These are phyloP conservation scores for Picea sitchensis DNA, from an alignment of 75 land plant genomes.

Conservation along the genomic window DNA sequence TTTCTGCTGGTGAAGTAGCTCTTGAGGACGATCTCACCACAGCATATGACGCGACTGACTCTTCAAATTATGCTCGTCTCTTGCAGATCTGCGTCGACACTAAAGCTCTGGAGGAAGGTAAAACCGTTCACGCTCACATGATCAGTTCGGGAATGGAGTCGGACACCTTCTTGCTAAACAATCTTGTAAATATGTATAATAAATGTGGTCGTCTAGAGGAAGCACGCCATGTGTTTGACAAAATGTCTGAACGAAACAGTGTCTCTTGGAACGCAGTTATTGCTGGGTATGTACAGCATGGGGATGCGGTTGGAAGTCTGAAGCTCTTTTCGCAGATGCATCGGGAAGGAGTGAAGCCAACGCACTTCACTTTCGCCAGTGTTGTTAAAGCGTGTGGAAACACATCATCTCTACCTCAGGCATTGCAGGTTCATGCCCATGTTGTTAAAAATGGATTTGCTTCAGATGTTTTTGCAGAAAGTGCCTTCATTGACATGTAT, in stretches of 20 bases:
- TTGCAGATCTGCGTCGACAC: not conserved
- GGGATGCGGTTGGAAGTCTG: constrained; percentile 17
- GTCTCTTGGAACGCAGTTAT: constrained; percentile 63
- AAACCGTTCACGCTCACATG: not conserved
- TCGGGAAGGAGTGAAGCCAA: constrained; percentile 12
- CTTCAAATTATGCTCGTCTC: not conserved
- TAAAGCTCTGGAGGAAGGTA: not conserved
- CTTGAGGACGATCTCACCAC: too few relatives aligned
- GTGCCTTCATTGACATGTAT: constrained; percentile 33
- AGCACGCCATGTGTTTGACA: constrained; percentile 28
- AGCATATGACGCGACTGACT: too few relatives aligned
- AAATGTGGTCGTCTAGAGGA: constrained; percentile 12
- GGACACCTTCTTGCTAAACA: not conserved
- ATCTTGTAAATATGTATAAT: not conserved
- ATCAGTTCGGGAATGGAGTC: constrained; percentile 7
- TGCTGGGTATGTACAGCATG: constrained; percentile 27
- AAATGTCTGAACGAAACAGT: constrained; percentile 38
- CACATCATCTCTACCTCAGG: constrained; percentile 17
- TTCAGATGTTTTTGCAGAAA: constrained; percentile 16
- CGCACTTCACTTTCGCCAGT: constrained; percentile 16
- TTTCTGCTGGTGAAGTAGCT: too few relatives aligned
- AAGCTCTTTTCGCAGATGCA: constrained; percentile 27
- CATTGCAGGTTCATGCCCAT: constrained; percentile 19
- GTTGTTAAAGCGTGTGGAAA: constrained; percentile 18
- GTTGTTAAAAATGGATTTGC: constrained; percentile 18